Conservation (phyloP, 768 basidiomycete species). For the Tylopilus sp. region DNA sequence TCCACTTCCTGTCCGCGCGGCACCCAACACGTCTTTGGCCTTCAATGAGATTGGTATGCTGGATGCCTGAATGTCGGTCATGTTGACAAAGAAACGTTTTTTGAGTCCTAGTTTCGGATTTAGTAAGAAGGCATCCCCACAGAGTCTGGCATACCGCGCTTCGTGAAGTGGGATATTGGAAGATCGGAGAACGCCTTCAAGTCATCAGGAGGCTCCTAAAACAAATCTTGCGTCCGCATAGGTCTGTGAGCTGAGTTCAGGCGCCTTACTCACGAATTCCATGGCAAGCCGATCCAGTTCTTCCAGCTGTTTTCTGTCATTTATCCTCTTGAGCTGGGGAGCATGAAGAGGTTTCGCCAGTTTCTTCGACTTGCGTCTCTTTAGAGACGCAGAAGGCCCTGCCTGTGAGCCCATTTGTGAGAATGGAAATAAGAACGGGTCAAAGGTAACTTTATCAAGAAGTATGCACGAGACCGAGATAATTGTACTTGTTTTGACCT, state of each 20-base stretch:
- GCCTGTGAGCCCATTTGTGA: conserved; percentile 24
- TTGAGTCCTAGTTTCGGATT: conserved; percentile 59
- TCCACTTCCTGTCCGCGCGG: conserved; percentile 69
- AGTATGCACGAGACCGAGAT: neutral
- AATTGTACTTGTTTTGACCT: neutral
- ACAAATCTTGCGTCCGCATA: conserved; percentile 12
- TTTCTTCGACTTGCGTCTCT: conserved; percentile 17
- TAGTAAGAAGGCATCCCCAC: neutral
- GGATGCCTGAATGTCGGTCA: conserved; percentile 76
- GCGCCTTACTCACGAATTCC: conserved; percentile 43
- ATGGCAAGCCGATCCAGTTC: conserved; percentile 46
- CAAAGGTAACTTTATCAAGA: too few relatives aligned
- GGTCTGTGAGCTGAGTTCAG: neutral
- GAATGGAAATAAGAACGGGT: neutral
- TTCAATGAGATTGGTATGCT: conserved; percentile 60
- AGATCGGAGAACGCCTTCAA: conserved; percentile 62
- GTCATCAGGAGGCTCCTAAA: conserved; percentile 49
- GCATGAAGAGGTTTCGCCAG: conserved; percentile 10
- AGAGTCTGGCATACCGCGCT: conserved; percentile 49
- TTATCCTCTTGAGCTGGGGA: conserved; percentile 39
- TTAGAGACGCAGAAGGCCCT: conserved; percentile 13
- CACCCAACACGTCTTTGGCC: conserved; percentile 64
- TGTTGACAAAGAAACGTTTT: conserved; percentile 79
- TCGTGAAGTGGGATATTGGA: conserved; percentile 74
- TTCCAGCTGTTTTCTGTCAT: conserved; percentile 50